Conservation (phyloP, 805 yeast genomes). For the Yarrowia deformans region DNA sequence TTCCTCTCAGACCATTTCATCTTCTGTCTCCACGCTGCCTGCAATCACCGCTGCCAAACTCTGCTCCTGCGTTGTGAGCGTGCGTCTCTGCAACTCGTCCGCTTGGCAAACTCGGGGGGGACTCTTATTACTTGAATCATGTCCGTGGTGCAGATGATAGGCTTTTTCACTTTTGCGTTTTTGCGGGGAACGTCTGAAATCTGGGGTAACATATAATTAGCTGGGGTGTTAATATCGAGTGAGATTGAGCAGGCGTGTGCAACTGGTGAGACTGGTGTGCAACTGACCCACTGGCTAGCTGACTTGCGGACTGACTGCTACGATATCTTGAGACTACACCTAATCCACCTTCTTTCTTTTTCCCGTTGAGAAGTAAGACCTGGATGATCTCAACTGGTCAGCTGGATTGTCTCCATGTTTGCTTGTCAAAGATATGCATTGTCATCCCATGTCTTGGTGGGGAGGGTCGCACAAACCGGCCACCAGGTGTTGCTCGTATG, state of each 20-base stretch:
- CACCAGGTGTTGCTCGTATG: too few relatives aligned
- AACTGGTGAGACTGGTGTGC: too few relatives aligned
- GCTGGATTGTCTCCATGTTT: background rate
- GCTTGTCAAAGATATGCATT: background rate
- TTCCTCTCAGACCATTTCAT: background rate
- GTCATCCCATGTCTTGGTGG: slow-evolving; percentile 2
- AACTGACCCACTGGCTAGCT: too few relatives aligned
- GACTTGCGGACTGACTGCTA: too few relatives aligned
- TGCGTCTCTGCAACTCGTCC: background rate
- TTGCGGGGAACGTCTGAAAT: slow-evolving; percentile 22
- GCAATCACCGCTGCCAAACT: slow-evolving; percentile 8
- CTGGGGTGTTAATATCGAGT: background rate
- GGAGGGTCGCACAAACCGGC: background rate
- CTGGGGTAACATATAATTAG: slow-evolving; percentile 16
- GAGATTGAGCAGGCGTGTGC: too few relatives aligned
- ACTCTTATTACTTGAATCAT: background rate
- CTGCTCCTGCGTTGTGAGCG: slow-evolving; percentile 23
- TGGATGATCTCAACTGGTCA: background rate
- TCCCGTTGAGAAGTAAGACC: background rate
- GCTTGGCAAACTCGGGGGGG: background rate
- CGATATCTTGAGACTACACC: too few relatives aligned
- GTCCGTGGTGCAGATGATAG: slow-evolving; percentile 4
- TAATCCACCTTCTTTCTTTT: too few relatives aligned
- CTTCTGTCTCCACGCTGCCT: background rate
- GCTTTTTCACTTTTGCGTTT: background rate